Evolutionary conservation across 2,329 filamentous ascomycete species (phyloP).

Genomic region (Paraphoma sp.): DNA sequence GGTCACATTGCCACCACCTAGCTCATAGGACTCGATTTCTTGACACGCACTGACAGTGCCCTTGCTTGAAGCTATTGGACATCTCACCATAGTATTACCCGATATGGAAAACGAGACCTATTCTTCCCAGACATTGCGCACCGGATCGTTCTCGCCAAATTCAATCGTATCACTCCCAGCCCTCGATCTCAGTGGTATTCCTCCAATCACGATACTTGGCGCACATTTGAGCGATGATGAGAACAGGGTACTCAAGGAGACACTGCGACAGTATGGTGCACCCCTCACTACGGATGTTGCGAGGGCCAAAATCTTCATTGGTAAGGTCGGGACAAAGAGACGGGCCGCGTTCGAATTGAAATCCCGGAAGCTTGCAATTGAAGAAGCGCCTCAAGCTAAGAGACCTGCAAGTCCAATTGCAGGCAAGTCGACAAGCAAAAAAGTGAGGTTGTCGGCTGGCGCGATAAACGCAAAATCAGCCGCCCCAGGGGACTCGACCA

Average conservation of each 20-base stretch:
- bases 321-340: slow-evolving; percentile 71
- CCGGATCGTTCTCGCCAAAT: slow-evolving; percentile 22
- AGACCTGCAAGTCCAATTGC: slow-evolving; percentile 15
- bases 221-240: slow-evolving; percentile 71
- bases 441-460: not conserved
- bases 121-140: slow-evolving; percentile 25
- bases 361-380: slow-evolving; percentile 66
- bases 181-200: slow-evolving; percentile 55
- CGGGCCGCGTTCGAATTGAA: slow-evolving; percentile 81
- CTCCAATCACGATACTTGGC: slow-evolving; percentile 75
- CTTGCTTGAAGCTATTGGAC: slow-evolving; percentile 35
- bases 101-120: slow-evolving; percentile 27
- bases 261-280: slow-evolving; percentile 61
- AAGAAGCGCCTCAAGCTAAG: slow-evolving; percentile 52
- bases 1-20: slow-evolving; percentile 12
- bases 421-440: slow-evolving; percentile 5
- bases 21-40: slow-evolving; percentile 28
- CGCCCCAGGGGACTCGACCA: slow-evolving; percentile 25
- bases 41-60: slow-evolving; percentile 33
- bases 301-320: slow-evolving; percentile 77
- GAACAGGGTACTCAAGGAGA: slow-evolving; percentile 68
- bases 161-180: slow-evolving; percentile 20
- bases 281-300: slow-evolving; percentile 73
- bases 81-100: slow-evolving; percentile 23
- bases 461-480: slow-evolving; percentile 5